Evolutionary conservation across 345 rosid genomes (phyloP).

Genomic region (Turritis glabra): DNA sequence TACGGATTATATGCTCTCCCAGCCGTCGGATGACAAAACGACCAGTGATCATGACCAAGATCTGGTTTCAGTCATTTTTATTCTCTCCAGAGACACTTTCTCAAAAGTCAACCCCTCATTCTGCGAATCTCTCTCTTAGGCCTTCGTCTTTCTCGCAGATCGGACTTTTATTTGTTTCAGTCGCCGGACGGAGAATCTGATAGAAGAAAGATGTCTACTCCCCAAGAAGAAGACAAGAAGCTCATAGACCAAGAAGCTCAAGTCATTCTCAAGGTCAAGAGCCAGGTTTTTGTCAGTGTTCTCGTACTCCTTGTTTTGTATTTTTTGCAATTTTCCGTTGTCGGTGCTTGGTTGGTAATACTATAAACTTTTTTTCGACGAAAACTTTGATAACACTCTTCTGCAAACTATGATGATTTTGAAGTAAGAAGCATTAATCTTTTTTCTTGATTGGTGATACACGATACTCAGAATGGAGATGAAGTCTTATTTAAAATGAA

Average conservation of each 20-base stretch:
- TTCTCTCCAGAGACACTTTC: neutral
- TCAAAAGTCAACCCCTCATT: conserved; percentile 1
- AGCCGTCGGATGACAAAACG: conserved; percentile 10
- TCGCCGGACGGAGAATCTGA: neutral
- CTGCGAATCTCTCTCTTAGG: conserved; percentile 13
- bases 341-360: neutral
- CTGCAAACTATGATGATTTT: neutral
- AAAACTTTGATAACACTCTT: neutral
- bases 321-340: neutral
- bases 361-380: neutral
- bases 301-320: neutral
- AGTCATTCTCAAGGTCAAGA: neutral
- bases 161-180: neutral
- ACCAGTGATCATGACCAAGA: neutral
- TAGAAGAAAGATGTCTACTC: conserved; percentile 43
- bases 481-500: conserved; percentile 83
- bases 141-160: neutral
- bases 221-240: conserved; percentile 73
- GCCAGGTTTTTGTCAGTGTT: neutral
- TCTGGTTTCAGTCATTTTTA: conserved; percentile 14
- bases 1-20: neutral
- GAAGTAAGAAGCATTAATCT: neutral
- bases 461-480: conserved; percentile 67
- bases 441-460: neutral
- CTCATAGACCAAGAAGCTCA: conserved; percentile 51